phyloP scores from a whole-genome alignment of 169 alveolate genomes.

The Plasmodium fragile region DNA sequence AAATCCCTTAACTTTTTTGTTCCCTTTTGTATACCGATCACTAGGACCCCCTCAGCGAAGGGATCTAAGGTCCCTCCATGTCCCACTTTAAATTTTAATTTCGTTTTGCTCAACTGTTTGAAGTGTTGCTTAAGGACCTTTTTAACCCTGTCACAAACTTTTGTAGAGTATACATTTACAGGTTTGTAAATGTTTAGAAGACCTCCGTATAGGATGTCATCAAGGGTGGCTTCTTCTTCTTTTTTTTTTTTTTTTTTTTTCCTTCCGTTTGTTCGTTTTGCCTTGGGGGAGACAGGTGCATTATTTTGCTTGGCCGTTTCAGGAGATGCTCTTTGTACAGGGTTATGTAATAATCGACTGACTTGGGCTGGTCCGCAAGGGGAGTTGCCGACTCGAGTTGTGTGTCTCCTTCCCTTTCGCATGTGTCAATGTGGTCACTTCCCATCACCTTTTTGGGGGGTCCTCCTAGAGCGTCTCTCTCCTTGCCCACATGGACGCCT shows the following conservation, averaged over 20 bases:
- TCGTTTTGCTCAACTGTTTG: neutral
- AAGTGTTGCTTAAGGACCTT: slow-evolving; percentile 12
- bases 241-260: neutral
- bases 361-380: neutral
- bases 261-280: neutral
- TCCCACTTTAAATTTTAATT: slow-evolving; percentile 81
- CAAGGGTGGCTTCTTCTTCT: slow-evolving; percentile 28
- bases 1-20: slow-evolving; percentile 78
- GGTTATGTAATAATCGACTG: neutral
- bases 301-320: slow-evolving; percentile 16
- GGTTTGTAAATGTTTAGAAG: slow-evolving; percentile 64
- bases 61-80: slow-evolving; percentile 88
- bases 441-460: neutral
- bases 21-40: slow-evolving; percentile 82
- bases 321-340: neutral
- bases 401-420: neutral
- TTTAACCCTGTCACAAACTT: slow-evolving; percentile 44
- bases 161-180: slow-evolving; percentile 38
- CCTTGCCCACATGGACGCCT: neutral
- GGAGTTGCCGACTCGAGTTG: neutral
- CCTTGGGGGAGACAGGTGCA: neutral
- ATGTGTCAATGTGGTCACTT: neutral
- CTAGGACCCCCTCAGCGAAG: slow-evolving; percentile 84
- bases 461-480: neutral
- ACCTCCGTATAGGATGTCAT: slow-evolving; percentile 71